A percentile compares a stretch with the other conserved stretches of the same genome.
Evolutionary conservation across 345 rosid genomes (phyloP).

Genomic region (Gossypium longicalyx): DNA sequence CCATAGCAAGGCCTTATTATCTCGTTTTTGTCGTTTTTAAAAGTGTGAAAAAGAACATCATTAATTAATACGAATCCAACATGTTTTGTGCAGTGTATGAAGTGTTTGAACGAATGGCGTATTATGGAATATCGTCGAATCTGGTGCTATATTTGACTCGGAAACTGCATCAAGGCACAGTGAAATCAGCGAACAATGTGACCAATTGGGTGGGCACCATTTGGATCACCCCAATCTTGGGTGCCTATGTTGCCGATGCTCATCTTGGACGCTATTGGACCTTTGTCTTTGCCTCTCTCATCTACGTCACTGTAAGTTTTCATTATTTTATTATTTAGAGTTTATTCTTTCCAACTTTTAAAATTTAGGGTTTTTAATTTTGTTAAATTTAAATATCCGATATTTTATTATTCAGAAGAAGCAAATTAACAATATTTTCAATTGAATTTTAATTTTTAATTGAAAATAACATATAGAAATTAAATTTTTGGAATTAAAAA

Average conservation of each 20-base stretch:
- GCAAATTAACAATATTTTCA: too few species aligned
- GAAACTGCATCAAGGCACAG: constrained; percentile 79
- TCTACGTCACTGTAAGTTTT: constrained; percentile 52
- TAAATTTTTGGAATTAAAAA: too few species aligned
- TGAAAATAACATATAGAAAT: too few species aligned
- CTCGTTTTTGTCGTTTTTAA: too few species aligned
- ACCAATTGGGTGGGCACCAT: constrained; percentile 92
- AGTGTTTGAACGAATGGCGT: constrained; percentile 87
- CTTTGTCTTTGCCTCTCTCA: constrained; percentile 42
- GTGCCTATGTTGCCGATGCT: constrained; percentile 89
- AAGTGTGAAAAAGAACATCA: too few species aligned
- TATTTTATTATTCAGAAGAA: too few species aligned
- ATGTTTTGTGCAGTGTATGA: constrained; percentile 55
- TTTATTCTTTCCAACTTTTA: too few species aligned
- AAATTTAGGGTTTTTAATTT: too few species aligned
- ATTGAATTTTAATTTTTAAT: too few species aligned
- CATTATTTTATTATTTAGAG: too few species aligned
- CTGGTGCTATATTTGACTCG: constrained; percentile 67
- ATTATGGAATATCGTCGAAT: constrained; percentile 76
- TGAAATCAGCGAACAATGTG: constrained; percentile 76
- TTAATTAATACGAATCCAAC: background rate
- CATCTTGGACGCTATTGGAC: constrained; percentile 86
- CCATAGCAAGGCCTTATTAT: too few species aligned
- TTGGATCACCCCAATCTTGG: constrained; percentile 77
- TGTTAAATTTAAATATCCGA: too few species aligned